These are phyloP conservation scores for Hirsutella rhossiliensis DNA, from an alignment of 2,329 filamentous ascomycete genomes.

Conservation along the genomic window DNA sequence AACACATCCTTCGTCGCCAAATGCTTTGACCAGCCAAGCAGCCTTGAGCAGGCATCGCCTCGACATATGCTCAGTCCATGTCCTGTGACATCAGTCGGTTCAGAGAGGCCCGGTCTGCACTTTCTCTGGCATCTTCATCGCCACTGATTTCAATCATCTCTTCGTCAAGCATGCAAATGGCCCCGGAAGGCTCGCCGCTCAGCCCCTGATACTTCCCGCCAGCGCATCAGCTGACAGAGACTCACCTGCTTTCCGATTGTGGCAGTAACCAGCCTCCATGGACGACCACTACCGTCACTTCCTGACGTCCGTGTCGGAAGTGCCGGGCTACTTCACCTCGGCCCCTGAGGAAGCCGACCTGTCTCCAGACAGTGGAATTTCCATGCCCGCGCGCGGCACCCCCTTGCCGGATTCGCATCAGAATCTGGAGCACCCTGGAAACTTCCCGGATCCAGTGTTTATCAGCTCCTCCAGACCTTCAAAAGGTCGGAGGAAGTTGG, in stretches of 20 bases:
- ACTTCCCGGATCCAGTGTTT: conserved; percentile 36
- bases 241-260: background rate
- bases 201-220: background rate
- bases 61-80: too few species aligned
- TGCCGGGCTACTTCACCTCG: conserved; percentile 23
- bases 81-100: too few species aligned
- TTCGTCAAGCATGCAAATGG: background rate
- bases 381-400: conserved; percentile 15
- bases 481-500: conserved; percentile 39
- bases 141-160: background rate
- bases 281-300: conserved; percentile 46
- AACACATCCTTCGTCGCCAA: background rate
- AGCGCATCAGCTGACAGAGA: background rate
- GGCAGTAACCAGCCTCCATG: conserved; percentile 23
- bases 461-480: conserved; percentile 35
- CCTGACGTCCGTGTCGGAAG: conserved; percentile 38
- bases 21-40: background rate
- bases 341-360: conserved; percentile 28
- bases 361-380: conserved; percentile 20
- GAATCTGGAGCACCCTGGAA: conserved; percentile 35
- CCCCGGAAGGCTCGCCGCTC: background rate
- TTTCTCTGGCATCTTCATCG: too few species aligned
- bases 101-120: too few species aligned
- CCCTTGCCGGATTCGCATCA: conserved; percentile 31
- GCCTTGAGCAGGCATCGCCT: background rate